Base-by-base conservation (phyloP, 768 basidiomycete species). In the Omphalotus guepiniiformis region DNA sequence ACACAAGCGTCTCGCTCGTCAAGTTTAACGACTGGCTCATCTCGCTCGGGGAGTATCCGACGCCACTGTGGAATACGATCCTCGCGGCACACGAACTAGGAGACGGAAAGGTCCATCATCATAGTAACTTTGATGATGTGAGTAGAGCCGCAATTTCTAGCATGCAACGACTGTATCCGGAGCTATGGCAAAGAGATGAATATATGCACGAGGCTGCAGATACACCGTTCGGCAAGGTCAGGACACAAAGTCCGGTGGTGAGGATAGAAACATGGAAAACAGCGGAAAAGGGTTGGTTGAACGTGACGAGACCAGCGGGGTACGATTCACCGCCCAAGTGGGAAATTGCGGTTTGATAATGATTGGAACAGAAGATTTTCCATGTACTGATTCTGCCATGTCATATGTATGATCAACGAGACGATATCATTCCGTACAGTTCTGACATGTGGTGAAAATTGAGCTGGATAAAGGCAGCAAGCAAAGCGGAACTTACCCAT, bases 11-110 rank as follows among this genome's bases (percentile, higher is more conserved):
- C 13, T 45, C 44, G 15, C 44, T 45, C 44, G 44, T 45, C 16
- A 45, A 45, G 23, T 45, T 36, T 19, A 45, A 45, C 13, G 44
- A 45, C 23, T 45, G 44, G 44, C 44, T 45, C 13, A 23, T 45
- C 23, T 36, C 34, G n/a, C 34, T 35, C 32, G 44, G 44, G 22
- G 9, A 32, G 11, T 45, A 45, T 36, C 32, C 44, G 18, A 23
- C 23, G n/a, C 19, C 27, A 19, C 34, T 45, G 26, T 45, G 44
- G 44, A 36, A 26, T 12, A 25, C 34, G 22, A 45, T 45, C 23
- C 22, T 35, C 44, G 28, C 12, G 12, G 44, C 44, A 6, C 44
- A 45, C 23, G 44, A 36, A 1, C 32, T 40, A 1, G 39, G 38
- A 2, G 23, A 37, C 19, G 23, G 22, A 23, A 26, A 45, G 15